Percentiles rank a stretch among this genome's conserved stretches.
Conservation (phyloP, 2,329 filamentous ascomycete genomes). For the Sporothrix dimorphospora region DNA sequence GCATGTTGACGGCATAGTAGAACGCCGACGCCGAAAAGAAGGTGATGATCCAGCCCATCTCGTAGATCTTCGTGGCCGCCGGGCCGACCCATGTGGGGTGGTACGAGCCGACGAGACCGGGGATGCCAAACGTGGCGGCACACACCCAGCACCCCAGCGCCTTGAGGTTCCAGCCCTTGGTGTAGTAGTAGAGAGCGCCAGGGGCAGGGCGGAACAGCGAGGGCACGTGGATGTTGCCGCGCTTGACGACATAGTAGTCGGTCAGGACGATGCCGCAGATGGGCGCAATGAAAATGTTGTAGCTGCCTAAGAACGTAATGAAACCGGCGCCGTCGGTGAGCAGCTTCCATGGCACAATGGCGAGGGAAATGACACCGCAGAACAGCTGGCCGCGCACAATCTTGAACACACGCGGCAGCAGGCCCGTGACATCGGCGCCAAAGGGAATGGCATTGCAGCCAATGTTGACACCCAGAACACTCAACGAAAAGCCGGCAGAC, state of each 20-base stretch:
- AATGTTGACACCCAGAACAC: conserved; percentile 35
- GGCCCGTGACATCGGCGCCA: conserved; percentile 41
- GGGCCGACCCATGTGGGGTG: conserved; percentile 38
- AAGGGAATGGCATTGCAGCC: conserved; percentile 44
- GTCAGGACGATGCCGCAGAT: conserved; percentile 28
- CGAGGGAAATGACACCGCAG: conserved; percentile 32
- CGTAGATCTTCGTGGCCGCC: conserved; percentile 40
- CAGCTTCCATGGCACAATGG: conserved; percentile 36
- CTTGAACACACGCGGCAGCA: conserved; percentile 43
- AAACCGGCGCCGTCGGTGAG: conserved; percentile 31
- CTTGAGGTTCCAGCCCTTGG: conserved; percentile 42
- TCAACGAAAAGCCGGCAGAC: conserved; percentile 32
- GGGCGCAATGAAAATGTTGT: conserved; percentile 35
- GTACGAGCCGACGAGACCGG: conserved; percentile 42
- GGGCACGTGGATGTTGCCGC: conserved; percentile 32
- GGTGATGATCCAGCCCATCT: conserved; percentile 43
- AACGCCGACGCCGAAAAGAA: conserved; percentile 40
- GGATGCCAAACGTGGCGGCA: conserved; percentile 42
- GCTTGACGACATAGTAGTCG: conserved; percentile 36
- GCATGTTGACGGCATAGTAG: conserved; percentile 41
- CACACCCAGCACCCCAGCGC: conserved; percentile 41
- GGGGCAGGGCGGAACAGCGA: conserved; percentile 15
- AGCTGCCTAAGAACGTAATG: conserved; percentile 34
- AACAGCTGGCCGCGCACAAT: conserved; percentile 42
- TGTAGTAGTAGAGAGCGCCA: conserved; percentile 37